Evolutionary conservation across 495 filamentous ascomycete genomes (phyloP).

Genomic region (Cetradonia linearis): DNA sequence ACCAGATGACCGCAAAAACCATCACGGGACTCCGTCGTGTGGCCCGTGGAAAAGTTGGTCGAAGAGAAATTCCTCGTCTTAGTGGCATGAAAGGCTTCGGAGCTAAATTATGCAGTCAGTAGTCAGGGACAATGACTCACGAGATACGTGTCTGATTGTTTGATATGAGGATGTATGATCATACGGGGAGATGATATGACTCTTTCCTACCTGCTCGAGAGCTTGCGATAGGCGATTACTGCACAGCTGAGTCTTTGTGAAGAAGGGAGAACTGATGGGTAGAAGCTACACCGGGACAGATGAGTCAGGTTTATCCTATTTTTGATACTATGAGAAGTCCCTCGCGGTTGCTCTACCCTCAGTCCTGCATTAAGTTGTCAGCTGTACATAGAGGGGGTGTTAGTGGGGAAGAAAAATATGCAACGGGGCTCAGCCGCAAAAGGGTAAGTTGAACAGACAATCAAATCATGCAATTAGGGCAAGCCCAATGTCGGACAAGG

Average conservation of each 20-base stretch:
- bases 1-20: neutral
- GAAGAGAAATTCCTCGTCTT: neutral
- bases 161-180: neutral
- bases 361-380: neutral
- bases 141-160: neutral
- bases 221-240: neutral
- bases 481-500: neutral
- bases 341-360: neutral
- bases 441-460: neutral
- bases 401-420: neutral
- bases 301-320: neutral
- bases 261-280: neutral
- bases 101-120: neutral
- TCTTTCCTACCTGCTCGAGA: neutral
- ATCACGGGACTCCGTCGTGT: neutral
- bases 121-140: neutral
- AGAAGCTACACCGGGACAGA: neutral
- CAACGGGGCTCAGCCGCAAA: neutral
- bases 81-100: neutral
- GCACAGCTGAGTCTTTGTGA: neutral
- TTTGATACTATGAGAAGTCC: neutral
- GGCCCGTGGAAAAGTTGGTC: neutral
- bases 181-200: neutral
- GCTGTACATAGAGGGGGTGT: neutral
- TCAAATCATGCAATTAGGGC: neutral